Evolutionary conservation across 192 early-diverging fungal genomes (phyloP), one percentile per base, ranked within the genome.

Genomic region (Coemansia reversa): DNA sequence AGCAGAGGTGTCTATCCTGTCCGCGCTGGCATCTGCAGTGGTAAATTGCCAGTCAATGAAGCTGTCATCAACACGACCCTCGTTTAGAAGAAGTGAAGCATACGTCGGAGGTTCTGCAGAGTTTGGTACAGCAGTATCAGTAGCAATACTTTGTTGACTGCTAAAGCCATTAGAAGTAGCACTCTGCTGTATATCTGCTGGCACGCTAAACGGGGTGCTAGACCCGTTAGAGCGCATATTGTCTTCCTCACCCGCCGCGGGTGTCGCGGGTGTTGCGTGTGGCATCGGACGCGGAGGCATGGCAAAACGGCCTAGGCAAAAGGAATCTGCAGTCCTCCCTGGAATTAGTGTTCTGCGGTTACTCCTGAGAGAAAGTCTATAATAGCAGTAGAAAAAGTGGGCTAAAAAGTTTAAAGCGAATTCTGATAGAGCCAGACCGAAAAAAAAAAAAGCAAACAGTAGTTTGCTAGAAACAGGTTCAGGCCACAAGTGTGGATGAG

Each of bases 221-320:
- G 24, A 19, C 52, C 27, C 42, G 23, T n/a, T 23, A 19, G 23
- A n/a, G 62, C 52, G 33, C 28, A 27, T 18, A 27, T 29, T 54
- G 52, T 54, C 52, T 24, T 25, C 52, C 24, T 12, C 25, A 16
- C 14, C 11, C 23, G 52, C 22, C 19, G 29, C 6, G 54, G 45
- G 27, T 25, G 27, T 27, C 53, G 29, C 6, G 54, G 45, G 27
- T 25, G 27, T 27, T 28, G 20, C 53, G 19, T 51, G 49, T 48
- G 63, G 63, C 63, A 65, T 65, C 29, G 63, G 63, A 22, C 63
- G 63, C 24, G 63, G 63, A 11, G 63, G 63, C 63, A 65, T 65
- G 33, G 16, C 27, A 45, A 45, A n/a, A 32, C 19, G 25, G 29
- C 56, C 19, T 24, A 14, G 22, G 35, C 14, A 3, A 45, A 45